Percentiles rank a stretch among this genome's conserved stretches.
Conservation (phyloP, 345 rosid species). For the Eucalyptus dawsonii region DNA sequence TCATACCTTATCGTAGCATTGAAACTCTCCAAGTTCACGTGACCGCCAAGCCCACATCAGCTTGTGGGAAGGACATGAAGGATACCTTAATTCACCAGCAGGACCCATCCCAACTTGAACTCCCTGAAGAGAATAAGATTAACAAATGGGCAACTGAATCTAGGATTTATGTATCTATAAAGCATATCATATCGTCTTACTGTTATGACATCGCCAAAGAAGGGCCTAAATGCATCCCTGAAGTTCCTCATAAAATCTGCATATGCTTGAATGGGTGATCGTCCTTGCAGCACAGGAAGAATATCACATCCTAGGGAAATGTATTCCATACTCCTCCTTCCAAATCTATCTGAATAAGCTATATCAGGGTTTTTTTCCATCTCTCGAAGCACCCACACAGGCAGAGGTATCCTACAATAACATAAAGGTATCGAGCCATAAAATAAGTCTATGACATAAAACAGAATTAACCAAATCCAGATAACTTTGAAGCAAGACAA, state of each 20-base stretch:
- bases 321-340: slow-evolving; percentile 35
- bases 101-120: slow-evolving; percentile 56
- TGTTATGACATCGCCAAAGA: slow-evolving; percentile 26
- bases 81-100: slow-evolving; percentile 46
- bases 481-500: background rate
- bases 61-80: slow-evolving; percentile 29
- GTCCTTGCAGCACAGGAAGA: slow-evolving; percentile 34
- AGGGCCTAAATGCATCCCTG: slow-evolving; percentile 27
- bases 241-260: slow-evolving; percentile 44
- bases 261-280: slow-evolving; percentile 44
- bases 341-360: slow-evolving; percentile 32
- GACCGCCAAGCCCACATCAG: slow-evolving; percentile 18
- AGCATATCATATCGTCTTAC: slow-evolving; percentile 4
- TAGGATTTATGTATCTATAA: background rate
- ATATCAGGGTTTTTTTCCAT: slow-evolving; percentile 32
- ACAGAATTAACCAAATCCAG: background rate
- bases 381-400: slow-evolving; percentile 39
- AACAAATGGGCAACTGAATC: background rate
- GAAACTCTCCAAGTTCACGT: slow-evolving; percentile 39
- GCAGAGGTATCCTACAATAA: slow-evolving; percentile 36
- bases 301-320: slow-evolving; percentile 47
- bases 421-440: background rate
- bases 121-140: slow-evolving; percentile 9
- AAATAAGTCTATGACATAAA: background rate
- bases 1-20: slow-evolving; percentile 45